Percentiles rank a stretch among this genome's conserved stretches.
Conservation (phyloP, 805 yeast genomes). For the Jamesozyma spencerorum region DNA sequence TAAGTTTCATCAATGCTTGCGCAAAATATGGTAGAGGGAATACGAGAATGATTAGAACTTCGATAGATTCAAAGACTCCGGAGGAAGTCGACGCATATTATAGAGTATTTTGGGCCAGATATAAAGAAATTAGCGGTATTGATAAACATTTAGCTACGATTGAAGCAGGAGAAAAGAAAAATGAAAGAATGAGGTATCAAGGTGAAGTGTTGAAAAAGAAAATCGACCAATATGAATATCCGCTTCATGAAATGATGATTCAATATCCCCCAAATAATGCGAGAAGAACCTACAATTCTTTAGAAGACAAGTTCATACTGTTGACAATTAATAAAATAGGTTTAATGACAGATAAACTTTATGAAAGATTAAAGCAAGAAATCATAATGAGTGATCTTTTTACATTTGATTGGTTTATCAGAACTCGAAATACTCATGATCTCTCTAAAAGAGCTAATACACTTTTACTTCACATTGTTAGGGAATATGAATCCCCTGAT, state of each 20-base stretch:
- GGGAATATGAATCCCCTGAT: conserved; percentile 59
- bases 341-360: conserved; percentile 45
- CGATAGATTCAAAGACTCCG: conserved; percentile 45
- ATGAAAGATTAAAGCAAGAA: conserved; percentile 58
- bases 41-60: conserved; percentile 40
- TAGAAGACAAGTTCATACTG: conserved; percentile 63
- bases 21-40: conserved; percentile 57
- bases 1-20: conserved; percentile 59
- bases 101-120: conserved; percentile 54
- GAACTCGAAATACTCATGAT: conserved; percentile 64
- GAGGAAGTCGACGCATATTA: conserved; percentile 56
- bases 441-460: conserved; percentile 62
- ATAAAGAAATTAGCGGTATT: conserved; percentile 53
- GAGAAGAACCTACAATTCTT: conserved; percentile 56
- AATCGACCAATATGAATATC: conserved; percentile 45
- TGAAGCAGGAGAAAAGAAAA: conserved; percentile 63
- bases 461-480: conserved; percentile 53
- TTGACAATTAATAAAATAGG: conserved; percentile 58
- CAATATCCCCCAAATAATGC: conserved; percentile 81
- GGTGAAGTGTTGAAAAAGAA: conserved; percentile 46
- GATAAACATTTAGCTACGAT: conserved; percentile 65
- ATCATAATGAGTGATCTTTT: conserved; percentile 51
- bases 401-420: conserved; percentile 64
- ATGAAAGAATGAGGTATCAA: conserved; percentile 46
- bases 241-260: conserved; percentile 52